A percentile compares a stretch with the other conserved stretches of the same genome.
Conservation (phyloP, 179 eudicot genomes). For the Amaranthus tricolor region DNA sequence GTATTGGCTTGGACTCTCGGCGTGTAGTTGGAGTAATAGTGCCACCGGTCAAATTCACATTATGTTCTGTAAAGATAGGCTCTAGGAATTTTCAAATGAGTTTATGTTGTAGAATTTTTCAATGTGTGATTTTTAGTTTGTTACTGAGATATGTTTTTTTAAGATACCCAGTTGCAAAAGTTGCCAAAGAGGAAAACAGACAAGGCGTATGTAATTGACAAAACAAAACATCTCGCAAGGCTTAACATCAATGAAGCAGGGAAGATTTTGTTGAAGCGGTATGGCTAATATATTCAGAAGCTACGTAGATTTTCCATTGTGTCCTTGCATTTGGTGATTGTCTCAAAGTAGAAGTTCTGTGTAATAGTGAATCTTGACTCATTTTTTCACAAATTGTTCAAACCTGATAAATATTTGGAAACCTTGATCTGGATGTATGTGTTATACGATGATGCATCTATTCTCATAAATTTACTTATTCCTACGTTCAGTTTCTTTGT, state of each 20-base stretch:
- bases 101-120: constrained; percentile 11
- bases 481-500: background rate
- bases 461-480: background rate
- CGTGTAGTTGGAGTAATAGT: background rate
- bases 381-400: background rate
- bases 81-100: background rate
- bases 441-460: background rate
- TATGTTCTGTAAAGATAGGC: background rate
- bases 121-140: background rate
- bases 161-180: constrained; percentile 98
- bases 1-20: background rate
- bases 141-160: constrained; percentile 49
- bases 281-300: constrained; percentile 15
- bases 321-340: background rate
- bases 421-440: background rate
- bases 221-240: constrained; percentile 86
- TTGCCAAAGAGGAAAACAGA: constrained; percentile 98
- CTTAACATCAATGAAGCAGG: constrained; percentile 83
- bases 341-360: background rate
- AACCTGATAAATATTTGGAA: background rate
- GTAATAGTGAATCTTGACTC: background rate
- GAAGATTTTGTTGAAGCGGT: constrained; percentile 81
- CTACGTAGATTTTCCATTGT: background rate
- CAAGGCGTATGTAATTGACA: constrained; percentile 86
- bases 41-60: background rate